phyloP scores from a whole-genome alignment of 345 rosid genomes.

The Hibiscus trionum region DNA sequence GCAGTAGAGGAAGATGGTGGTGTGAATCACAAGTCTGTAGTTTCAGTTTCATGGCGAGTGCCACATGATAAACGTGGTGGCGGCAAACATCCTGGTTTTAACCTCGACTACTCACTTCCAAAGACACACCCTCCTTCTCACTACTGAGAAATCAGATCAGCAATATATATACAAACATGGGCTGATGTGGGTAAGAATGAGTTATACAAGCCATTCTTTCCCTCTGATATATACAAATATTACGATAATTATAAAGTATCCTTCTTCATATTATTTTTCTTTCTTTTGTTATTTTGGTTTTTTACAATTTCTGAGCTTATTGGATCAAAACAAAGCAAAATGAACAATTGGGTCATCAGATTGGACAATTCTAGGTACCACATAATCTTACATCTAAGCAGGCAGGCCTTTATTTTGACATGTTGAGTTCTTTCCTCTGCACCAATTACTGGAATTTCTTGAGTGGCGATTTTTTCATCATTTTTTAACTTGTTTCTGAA shows the following conservation, averaged over 20 bases:
- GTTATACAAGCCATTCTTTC: neutral
- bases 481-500: no score
- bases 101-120: constrained; percentile 60
- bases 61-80: constrained; percentile 37
- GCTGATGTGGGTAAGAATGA: neutral
- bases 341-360: no score
- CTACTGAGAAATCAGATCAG: constrained; percentile 25
- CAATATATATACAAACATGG: neutral
- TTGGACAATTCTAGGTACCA: no score
- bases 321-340: no score
- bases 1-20: neutral
- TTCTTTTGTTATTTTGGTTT: neutral
- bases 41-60: constrained; percentile 45
- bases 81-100: constrained; percentile 50
- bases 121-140: constrained; percentile 72
- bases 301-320: no score
- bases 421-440: no score
- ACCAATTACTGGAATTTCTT: no score
- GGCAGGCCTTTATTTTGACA: no score
- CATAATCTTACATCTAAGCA: no score
- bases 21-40: constrained; percentile 13
- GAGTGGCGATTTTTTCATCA: no score
- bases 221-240: neutral
- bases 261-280: neutral
- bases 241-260: neutral